These are phyloP conservation scores for Yamadazyma ubonensis DNA, from an alignment of 805 yeast genomes.

Conservation along the genomic window DNA sequence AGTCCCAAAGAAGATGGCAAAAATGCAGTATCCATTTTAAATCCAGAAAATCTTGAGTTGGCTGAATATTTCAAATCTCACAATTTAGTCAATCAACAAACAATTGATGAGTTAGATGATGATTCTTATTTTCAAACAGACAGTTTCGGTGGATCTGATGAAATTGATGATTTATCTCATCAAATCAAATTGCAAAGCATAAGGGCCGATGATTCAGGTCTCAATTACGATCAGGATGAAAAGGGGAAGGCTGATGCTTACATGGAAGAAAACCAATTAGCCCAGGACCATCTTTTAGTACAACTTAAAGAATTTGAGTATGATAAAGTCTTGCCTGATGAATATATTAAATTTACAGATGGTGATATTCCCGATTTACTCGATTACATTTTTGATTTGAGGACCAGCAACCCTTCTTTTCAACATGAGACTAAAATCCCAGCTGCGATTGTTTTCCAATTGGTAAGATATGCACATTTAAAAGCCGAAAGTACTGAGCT, in stretches of 20 bases:
- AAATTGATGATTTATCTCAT: constrained; percentile 34
- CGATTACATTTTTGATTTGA: constrained; percentile 47
- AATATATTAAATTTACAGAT: constrained; percentile 62
- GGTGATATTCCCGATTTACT: constrained; percentile 50
- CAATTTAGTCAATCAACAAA: constrained; percentile 27
- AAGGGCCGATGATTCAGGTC: constrained; percentile 17
- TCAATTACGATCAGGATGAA: constrained; percentile 15
- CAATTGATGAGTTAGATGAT: constrained; percentile 13
- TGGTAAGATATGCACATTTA: constrained; percentile 65
- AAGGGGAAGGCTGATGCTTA: constrained; percentile 16
- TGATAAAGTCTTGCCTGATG: constrained; percentile 52
- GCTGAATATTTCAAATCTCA: constrained; percentile 59
- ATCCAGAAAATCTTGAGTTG: constrained; percentile 52
- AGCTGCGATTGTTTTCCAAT: constrained; percentile 67
- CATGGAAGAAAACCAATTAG: constrained; percentile 30
- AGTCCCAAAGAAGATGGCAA: constrained; percentile 30
- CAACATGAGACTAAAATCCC: constrained; percentile 57
- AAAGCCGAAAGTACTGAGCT: constrained; percentile 54
- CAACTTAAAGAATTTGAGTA: constrained; percentile 52
- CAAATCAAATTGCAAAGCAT: constrained; percentile 35
- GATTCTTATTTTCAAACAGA: constrained; percentile 16
- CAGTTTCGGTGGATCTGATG: constrained; percentile 26
- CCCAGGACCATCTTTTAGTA: constrained; percentile 27
- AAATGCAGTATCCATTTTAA: constrained; percentile 57
- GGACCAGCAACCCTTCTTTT: constrained; percentile 33